phyloP scores from a whole-genome alignment of 257 asterid species.

The Ophiorrhiza pumila region DNA sequence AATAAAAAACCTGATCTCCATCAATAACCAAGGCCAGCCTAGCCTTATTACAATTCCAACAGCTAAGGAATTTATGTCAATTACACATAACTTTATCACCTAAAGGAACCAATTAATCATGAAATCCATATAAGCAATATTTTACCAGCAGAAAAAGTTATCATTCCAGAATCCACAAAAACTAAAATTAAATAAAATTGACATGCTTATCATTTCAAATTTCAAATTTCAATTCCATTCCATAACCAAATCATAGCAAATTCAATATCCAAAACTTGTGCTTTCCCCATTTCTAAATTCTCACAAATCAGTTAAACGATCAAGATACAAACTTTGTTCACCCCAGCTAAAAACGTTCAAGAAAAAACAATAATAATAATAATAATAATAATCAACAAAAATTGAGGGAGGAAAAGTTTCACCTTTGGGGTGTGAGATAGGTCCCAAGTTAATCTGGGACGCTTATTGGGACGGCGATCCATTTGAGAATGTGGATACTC shows the following conservation, averaged over 20 bases:
- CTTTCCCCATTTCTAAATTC: background rate
- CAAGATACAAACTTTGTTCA: background rate
- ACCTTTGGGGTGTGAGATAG: conserved; percentile 46
- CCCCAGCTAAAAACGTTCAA: background rate
- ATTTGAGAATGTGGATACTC: conserved; percentile 32
- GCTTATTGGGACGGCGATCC: conserved; percentile 50
- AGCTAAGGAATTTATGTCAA: background rate
- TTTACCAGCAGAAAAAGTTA: background rate
- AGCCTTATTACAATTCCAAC: background rate
- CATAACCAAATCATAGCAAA: background rate
- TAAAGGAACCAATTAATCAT: background rate
- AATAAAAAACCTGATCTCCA: background rate
- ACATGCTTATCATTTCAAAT: background rate
- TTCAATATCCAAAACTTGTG: background rate
- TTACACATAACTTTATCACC: background rate
- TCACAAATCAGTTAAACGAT: background rate
- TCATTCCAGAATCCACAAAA: no score
- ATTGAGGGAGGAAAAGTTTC: background rate
- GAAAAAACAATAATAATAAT: background rate
- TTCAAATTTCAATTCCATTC: background rate
- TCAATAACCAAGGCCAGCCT: background rate
- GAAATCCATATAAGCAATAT: background rate
- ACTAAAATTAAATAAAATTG: no score
- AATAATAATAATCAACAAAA: background rate
- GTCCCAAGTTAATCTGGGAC: conserved; percentile 48